Evolutionary conservation across 306 rosid genomes (phyloP), one percentile per base, ranked within the genome.

Genomic region (Lablab purpureus): DNA sequence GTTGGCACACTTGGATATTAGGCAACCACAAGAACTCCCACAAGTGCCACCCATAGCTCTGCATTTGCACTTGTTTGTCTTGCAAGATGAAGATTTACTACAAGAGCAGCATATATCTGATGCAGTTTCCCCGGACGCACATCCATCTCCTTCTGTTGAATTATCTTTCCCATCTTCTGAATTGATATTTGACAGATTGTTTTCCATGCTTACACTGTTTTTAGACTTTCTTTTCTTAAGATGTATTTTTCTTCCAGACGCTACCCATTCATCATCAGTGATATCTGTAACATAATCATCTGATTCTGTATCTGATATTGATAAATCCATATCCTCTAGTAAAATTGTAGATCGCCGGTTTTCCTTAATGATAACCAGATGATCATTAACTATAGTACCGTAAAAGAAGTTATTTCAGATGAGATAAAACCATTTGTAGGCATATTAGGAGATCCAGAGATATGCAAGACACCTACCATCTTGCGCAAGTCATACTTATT

Each of bases 401-500:
- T 47, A 62, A 19, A 71, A 51, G 54, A 43, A 41, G n/a, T 22
- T 18, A 36, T 19, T 65, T 28, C 47, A 37, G 49, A 58, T 32
- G 37, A 49, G 56, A 54, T 52, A 7, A 30, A 41, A 63, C 28
- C 55, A 15, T 18, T n/a, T n/a, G 79, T n/a, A 27, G 56, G 62
- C 49, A 12, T 30, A 36, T 7, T 17, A 10, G 9, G n/a, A 43
- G 37, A 59, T 25, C 66, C 11, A 60, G 50, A 10, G 50, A 14
- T 9, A 41, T 47, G 69, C 21, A 18, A 71, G 49, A 27, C 28
- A 72, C 81, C 21, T 89, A 95, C 99, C 96, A 71, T 88, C 69
- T 88, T 95, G 55, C 97, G 96, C 65, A 91, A 73, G 82, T 91
- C 97, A 86, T 96, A 93, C 46, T 85, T 90, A n/a, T n/a, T n/a